Conservation (phyloP, 257 asterid species). For the Jacaranda copaia region DNA sequence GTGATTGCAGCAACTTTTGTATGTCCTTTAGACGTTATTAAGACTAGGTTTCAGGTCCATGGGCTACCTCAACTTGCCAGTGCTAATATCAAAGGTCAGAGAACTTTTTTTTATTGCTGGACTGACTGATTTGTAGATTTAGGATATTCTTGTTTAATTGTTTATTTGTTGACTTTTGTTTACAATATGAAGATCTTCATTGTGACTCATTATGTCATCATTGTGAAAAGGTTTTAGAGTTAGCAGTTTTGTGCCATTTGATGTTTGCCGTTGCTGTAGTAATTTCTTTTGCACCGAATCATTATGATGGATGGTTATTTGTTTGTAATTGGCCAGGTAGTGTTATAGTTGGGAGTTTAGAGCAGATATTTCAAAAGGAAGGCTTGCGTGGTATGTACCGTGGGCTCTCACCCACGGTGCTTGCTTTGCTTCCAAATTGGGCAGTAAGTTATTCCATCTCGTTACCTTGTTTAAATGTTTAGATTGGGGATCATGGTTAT, state of each 20-base stretch:
- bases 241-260: neutral
- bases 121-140: neutral
- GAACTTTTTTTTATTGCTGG: neutral
- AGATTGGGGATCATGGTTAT: neutral
- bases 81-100: constrained; percentile 74
- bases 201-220: too few species aligned
- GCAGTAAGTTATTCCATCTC: constrained; percentile 63
- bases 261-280: constrained; percentile 13
- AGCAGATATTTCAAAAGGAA: constrained; percentile 81
- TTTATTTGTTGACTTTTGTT: constrained; percentile 5
- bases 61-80: constrained; percentile 73
- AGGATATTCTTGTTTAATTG: constrained; percentile 6
- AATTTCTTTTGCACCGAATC: neutral
- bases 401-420: constrained; percentile 87
- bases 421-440: constrained; percentile 93
- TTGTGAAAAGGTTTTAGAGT: neutral
- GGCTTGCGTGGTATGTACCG: constrained; percentile 93
- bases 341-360: constrained; percentile 80
- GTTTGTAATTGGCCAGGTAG: constrained; percentile 64
- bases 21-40: constrained; percentile 91
- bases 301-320: constrained; percentile 35
- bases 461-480: constrained; percentile 5
- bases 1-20: constrained; percentile 93
- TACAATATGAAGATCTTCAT: neutral
- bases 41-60: constrained; percentile 92